Base-by-base conservation (phyloP, 2,329 filamentous ascomycete genomes). In the Dichotomopilus funicola region DNA sequence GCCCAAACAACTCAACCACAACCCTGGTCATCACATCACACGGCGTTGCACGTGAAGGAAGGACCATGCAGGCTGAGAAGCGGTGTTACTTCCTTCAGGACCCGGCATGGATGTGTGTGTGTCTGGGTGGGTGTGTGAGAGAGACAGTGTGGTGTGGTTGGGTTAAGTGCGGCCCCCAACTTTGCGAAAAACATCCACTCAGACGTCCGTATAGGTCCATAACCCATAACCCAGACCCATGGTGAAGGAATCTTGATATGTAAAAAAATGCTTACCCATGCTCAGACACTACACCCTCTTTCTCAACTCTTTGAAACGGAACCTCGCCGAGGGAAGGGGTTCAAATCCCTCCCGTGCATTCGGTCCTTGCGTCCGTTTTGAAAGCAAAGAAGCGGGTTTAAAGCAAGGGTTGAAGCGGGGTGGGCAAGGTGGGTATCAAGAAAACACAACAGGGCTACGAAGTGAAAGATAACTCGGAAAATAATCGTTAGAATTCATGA, bases 1-100 rank as follows among this genome's bases (percentile, higher is more conserved):
- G 31, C 19, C 34, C 33, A n/a, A 5, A 6, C 40, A 44, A 47
- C 52, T 43, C 51, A 47, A 12, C 45, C 49, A 33, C 10, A 3
- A 12, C 31, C 35, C 36, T 11, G 34, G n/a, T 34, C 45, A 48
- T 48, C 45, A 48, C 45, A 51, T 55, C 53, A 55, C 53, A 55
- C 47, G 35, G 41, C 6, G 6, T 37, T 42, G 42, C 55, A 57
- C 55, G 55, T 57, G 55, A 46, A 53, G 33, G 13, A 50, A 49
- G 50, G 46, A 31, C 50, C 50, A 56, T 56, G 54, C 54, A 56
- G 50, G 38, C 43, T 19, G 49, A 49, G 13, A 49, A 38, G 37
- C 37, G 37, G 13, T 51, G 48, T 13, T 37, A 11, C 19, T 7
- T 42, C 36, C 12, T 36, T 12, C 40, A 50, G 49, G 34, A 27